Evolutionary conservation across 495 filamentous ascomycete species (phyloP).

Genomic region (Trichoderma virens): DNA sequence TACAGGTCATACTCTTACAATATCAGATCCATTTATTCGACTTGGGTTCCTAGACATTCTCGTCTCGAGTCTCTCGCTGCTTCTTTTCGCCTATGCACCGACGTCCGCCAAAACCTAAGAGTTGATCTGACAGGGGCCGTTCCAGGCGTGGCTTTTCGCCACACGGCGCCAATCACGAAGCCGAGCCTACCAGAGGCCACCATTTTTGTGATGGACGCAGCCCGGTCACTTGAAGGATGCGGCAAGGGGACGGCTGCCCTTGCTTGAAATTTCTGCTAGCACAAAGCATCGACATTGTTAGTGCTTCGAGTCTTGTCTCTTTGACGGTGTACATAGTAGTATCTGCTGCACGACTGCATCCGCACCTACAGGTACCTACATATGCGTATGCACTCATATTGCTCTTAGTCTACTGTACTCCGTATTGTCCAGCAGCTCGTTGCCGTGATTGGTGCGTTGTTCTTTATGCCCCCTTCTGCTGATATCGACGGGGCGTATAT

Average conservation of each 20-base stretch:
- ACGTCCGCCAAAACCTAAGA: neutral
- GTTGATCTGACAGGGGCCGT: too few relatives aligned
- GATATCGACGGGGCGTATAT: neutral
- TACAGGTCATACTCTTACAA: neutral
- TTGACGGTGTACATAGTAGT: neutral
- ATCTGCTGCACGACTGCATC: neutral
- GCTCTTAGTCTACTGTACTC: neutral
- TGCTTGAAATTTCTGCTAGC: neutral
- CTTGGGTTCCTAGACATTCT: neutral
- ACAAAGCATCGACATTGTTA: neutral
- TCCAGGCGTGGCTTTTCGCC: neutral
- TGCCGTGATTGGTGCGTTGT: neutral
- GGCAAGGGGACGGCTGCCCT: slow-evolving; percentile 4
- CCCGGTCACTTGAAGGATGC: neutral
- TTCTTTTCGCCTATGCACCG: neutral
- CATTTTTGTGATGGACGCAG: neutral
- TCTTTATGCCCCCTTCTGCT: neutral
- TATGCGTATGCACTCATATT: slow-evolving; percentile 1
- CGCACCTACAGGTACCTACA: slow-evolving; percentile 3
- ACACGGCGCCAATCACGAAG: neutral
- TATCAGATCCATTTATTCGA: too few relatives aligned
- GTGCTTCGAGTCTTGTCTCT: neutral
- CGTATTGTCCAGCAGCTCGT: neutral
- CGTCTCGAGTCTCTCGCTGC: too few relatives aligned
- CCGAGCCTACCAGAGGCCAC: neutral